Evolutionary conservation across 805 yeast genomes (phyloP).

Genomic region (Torulaspora gathmanii): DNA sequence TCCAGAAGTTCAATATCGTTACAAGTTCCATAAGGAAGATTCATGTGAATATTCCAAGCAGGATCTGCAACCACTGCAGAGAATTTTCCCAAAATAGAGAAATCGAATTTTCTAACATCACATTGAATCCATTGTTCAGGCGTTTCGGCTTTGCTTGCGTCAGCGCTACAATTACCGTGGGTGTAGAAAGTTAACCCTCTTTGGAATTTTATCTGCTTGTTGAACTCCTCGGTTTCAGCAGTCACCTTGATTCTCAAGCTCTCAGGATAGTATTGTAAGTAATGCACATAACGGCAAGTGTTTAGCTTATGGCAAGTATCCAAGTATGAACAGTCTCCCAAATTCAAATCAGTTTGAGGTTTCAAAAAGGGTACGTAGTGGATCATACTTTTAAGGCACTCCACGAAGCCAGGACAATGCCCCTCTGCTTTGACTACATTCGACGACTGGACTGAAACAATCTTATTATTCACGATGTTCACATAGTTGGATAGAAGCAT

Average conservation of each 20-base stretch:
- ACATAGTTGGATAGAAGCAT: slow-evolving; percentile 20
- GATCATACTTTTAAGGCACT: slow-evolving; percentile 38
- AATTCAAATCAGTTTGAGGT: slow-evolving; percentile 57
- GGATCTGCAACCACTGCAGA: slow-evolving; percentile 88
- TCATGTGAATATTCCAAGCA: slow-evolving; percentile 96
- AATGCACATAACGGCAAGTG: slow-evolving; percentile 78
- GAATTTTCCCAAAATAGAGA: slow-evolving; percentile 68
- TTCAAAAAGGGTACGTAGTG: slow-evolving; percentile 55
- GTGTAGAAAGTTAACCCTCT: slow-evolving; percentile 33
- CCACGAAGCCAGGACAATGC: slow-evolving; percentile 22
- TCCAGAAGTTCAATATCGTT: slow-evolving; percentile 69
- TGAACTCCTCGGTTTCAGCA: slow-evolving; percentile 23
- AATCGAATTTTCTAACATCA: slow-evolving; percentile 71
- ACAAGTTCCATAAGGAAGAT: slow-evolving; percentile 69
- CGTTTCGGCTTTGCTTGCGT: slow-evolving; percentile 31
- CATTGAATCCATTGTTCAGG: slow-evolving; percentile 87
- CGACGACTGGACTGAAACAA: slow-evolving; percentile 28
- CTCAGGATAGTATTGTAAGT: slow-evolving; percentile 43
- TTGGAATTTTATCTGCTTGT: slow-evolving; percentile 18
- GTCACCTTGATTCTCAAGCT: slow-evolving; percentile 22
- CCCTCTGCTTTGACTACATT: slow-evolving; percentile 23
- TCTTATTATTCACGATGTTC: slow-evolving; percentile 26
- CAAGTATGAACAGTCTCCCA: slow-evolving; percentile 90
- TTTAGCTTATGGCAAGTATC: slow-evolving; percentile 89
- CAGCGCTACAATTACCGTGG: slow-evolving; percentile 36